Evolutionary conservation across 345 rosid species (phyloP).

Genomic region (Hibiscus trionum): DNA sequence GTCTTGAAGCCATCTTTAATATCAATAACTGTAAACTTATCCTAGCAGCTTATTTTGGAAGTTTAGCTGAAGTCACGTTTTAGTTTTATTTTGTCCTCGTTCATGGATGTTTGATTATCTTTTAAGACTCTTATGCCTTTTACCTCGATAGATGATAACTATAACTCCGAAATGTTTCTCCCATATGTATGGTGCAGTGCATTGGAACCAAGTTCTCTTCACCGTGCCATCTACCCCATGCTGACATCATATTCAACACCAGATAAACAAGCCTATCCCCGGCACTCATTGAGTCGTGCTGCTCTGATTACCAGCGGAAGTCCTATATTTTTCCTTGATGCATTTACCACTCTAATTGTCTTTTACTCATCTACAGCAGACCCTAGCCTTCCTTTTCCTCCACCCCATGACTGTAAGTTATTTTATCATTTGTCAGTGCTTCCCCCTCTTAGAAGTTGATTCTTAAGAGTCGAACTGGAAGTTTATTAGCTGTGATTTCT

Average conservation of each 20-base stretch:
- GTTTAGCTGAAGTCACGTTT: not conserved
- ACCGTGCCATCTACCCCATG: constrained; percentile 76
- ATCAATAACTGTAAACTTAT: not conserved
- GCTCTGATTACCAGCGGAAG: constrained; percentile 89
- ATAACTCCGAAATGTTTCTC: not conserved
- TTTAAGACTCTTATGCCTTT: not conserved
- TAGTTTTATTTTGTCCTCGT: not conserved
- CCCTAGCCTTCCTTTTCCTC: constrained; percentile 81
- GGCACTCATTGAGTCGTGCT: constrained; percentile 86
- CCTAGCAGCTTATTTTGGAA: not conserved
- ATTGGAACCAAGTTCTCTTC: constrained; percentile 84
- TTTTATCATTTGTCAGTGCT: not conserved
- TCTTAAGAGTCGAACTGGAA: not conserved
- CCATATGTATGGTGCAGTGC: constrained; percentile 44
- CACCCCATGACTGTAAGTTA: constrained; percentile 88
- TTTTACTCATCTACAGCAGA: constrained; percentile 89
- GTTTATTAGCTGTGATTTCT: not conserved
- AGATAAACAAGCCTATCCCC: constrained; percentile 82
- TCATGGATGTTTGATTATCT: not conserved
- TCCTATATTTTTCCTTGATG: constrained; percentile 94
- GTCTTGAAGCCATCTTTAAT: not conserved
- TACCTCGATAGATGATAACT: not conserved
- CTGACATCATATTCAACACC: constrained; percentile 72
- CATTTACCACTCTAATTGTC: constrained; percentile 77
- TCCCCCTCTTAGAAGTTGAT: not conserved